Conservation (phyloP, 768 basidiomycete genomes). For the Trametes cubensis region DNA sequence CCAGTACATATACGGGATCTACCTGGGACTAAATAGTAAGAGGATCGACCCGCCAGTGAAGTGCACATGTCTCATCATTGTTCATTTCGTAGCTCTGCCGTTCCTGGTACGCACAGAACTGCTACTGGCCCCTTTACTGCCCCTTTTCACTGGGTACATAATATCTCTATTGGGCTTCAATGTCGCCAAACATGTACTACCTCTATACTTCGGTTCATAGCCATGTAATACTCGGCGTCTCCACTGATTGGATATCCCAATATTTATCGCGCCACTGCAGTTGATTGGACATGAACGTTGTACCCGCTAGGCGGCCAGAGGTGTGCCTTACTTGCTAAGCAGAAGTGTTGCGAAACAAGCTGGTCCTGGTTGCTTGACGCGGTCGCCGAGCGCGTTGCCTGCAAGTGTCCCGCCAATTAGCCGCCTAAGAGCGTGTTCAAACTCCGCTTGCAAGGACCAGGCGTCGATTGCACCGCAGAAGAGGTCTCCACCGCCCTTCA, state of each 20-base stretch:
- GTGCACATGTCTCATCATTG: conserved; percentile 16
- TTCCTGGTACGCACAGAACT: conserved; percentile 91
- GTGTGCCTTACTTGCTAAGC: no score
- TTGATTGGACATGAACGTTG: no score
- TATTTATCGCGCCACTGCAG: not conserved
- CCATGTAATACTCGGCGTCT: not conserved
- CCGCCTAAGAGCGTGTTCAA: conserved; percentile 17
- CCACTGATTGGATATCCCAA: not conserved
- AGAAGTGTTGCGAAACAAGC: not conserved
- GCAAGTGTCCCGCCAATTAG: conserved; percentile 9
- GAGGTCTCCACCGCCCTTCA: conserved; percentile 22
- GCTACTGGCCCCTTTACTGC: conserved; percentile 86
- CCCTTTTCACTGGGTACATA: conserved; percentile 84
- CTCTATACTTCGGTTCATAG: conserved; percentile 71
- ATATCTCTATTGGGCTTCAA: conserved; percentile 90
- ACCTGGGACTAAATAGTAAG: conserved; percentile 81
- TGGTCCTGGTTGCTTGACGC: conserved; percentile 4
- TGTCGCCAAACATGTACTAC: conserved; percentile 79
- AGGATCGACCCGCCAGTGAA: not conserved
- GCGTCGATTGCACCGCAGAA: conserved; percentile 22
- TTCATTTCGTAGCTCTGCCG: conserved; percentile 69
- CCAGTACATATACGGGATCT: conserved; percentile 91
- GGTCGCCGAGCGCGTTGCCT: not conserved
- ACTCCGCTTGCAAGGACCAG: conserved; percentile 22
- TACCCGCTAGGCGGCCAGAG: no score